phyloP scores from a whole-genome alignment of 2,329 filamentous ascomycete species.

The Orbilia ellipsospora region DNA sequence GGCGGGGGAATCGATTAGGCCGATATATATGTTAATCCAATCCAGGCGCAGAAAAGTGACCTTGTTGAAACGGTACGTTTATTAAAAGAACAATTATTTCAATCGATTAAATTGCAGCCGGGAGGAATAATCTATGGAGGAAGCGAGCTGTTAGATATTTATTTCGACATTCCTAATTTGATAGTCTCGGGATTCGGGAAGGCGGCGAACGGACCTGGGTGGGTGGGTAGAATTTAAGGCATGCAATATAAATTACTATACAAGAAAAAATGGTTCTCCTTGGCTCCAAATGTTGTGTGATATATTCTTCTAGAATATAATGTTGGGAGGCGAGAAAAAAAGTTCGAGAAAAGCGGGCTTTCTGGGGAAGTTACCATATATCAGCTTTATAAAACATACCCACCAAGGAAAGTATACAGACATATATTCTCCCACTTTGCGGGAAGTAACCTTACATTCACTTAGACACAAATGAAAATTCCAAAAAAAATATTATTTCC shows the following conservation, averaged over 20 bases:
- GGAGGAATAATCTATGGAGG: conserved; percentile 20
- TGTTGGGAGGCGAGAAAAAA: conserved; percentile 30
- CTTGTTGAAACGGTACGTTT: conserved; percentile 36
- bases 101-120: conserved; percentile 14
- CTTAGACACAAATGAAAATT: conserved; percentile 12
- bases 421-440: not conserved
- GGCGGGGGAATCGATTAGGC: conserved; percentile 35
- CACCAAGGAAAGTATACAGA: conserved; percentile 20
- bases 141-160: conserved; percentile 36
- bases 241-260: not conserved
- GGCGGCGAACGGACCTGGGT: conserved; percentile 47
- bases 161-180: conserved; percentile 53
- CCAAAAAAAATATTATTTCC: conserved; percentile 22
- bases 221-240: conserved; percentile 3
- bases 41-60: conserved; percentile 22
- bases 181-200: conserved; percentile 45
- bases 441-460: too few relatives aligned
- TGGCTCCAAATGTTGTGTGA: conserved; percentile 1
- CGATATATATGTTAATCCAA: conserved; percentile 32
- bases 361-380: conserved; percentile 21
- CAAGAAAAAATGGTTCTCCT: conserved; percentile 17
- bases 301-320: conserved; percentile 19
- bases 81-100: conserved; percentile 41
- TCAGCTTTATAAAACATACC: conserved; percentile 27
- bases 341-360: conserved; percentile 10